Evolutionary conservation across 495 filamentous ascomycete genomes (phyloP).

Genomic region (Patellaria atrata): DNA sequence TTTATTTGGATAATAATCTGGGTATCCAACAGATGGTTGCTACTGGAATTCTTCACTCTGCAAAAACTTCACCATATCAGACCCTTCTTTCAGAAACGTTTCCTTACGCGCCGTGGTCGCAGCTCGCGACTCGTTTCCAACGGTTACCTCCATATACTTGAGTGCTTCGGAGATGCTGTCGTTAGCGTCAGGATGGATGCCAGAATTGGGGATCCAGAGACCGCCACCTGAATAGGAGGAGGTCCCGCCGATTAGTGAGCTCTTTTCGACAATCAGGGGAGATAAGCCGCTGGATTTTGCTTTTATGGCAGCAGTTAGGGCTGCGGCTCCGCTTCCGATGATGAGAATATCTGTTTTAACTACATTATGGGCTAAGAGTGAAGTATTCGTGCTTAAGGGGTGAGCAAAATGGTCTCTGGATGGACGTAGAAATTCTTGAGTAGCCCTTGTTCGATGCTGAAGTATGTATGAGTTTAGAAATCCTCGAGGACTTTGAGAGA

Average conservation of each 20-base stretch:
- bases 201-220: constrained; percentile 19
- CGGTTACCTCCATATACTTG: constrained; percentile 14
- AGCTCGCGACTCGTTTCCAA: constrained; percentile 11
- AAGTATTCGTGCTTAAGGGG: too few species aligned
- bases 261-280: constrained; percentile 20
- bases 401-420: too few species aligned
- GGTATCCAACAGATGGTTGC: constrained; percentile 4
- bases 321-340: constrained; percentile 20
- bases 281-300: constrained; percentile 12
- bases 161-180: constrained; percentile 13
- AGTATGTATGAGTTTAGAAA: too few species aligned
- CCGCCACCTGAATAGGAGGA: constrained; percentile 19
- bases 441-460: too few species aligned
- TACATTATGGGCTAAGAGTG: too few species aligned
- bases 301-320: constrained; percentile 16
- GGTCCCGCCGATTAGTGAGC: constrained; percentile 15
- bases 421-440: too few species aligned
- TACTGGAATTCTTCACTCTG: constrained; percentile 7
- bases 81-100: constrained; percentile 18
- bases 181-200: constrained; percentile 2
- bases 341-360: constrained; percentile 16
- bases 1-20: constrained; percentile 18
- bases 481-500: too few species aligned
- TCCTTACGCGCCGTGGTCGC: constrained; percentile 2
- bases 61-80: constrained; percentile 19